These are phyloP conservation scores for Glonium stellatum DNA, from an alignment of 495 filamentous ascomycete species.

Conservation along the genomic window DNA sequence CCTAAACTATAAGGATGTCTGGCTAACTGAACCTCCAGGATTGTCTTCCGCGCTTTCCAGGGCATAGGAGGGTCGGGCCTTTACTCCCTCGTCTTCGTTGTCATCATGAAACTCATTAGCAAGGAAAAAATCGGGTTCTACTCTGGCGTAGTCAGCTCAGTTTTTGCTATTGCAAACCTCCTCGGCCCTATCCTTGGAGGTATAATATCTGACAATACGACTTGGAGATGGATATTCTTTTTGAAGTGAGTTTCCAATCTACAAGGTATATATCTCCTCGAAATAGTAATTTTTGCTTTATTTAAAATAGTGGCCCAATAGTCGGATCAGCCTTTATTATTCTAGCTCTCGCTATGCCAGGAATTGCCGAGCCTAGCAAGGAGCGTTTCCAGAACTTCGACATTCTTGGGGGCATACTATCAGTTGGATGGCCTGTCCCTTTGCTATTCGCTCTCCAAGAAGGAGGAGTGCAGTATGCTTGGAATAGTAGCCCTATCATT, in stretches of 20 bases:
- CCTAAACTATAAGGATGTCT: neutral
- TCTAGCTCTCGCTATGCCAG: slow-evolving; percentile 18
- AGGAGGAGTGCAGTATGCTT: slow-evolving; percentile 16
- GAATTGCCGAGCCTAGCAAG: slow-evolving; percentile 4
- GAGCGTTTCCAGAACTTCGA: slow-evolving; percentile 23
- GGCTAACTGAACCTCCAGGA: slow-evolving; percentile 8
- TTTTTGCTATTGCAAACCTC: slow-evolving; percentile 41
- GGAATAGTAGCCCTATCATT: slow-evolving; percentile 23
- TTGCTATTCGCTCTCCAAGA: slow-evolving; percentile 27
- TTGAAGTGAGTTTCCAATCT: slow-evolving; percentile 20
- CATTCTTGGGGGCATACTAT: slow-evolving; percentile 17
- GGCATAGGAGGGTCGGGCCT: slow-evolving; percentile 25
- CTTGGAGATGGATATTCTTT: slow-evolving; percentile 30
- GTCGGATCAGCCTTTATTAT: slow-evolving; percentile 11
- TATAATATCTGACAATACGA: slow-evolving; percentile 32
- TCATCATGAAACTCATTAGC: slow-evolving; percentile 21
- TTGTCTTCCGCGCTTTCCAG: slow-evolving; percentile 24
- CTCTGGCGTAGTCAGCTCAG: slow-evolving; percentile 42
- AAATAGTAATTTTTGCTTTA: neutral
- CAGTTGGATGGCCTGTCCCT: slow-evolving; percentile 20
- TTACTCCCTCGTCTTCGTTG: slow-evolving; percentile 24
- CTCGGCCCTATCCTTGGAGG: slow-evolving; percentile 44
- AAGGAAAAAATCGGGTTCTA: slow-evolving; percentile 36
- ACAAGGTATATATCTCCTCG: neutral
- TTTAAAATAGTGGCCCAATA: slow-evolving; percentile 16